Conservation (phyloP, 2,329 filamentous ascomycete species). For the Fusarium scirpi region DNA sequence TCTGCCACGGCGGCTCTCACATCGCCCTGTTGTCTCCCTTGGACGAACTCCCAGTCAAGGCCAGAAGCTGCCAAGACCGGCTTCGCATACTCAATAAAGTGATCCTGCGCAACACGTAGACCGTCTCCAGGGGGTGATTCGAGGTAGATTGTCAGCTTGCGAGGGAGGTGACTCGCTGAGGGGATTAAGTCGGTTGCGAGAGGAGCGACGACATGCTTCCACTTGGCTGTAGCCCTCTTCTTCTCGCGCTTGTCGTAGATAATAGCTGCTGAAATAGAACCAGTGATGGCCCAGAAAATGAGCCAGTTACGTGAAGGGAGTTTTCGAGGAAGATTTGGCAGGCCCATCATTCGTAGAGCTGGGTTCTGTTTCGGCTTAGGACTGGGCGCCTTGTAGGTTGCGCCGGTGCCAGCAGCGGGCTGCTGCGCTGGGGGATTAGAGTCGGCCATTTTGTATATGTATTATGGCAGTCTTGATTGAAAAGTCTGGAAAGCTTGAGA, state of each 20-base stretch:
- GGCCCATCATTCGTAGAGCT: conserved; percentile 81
- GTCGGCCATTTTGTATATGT: conserved; percentile 41
- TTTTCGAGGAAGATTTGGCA: conserved; percentile 84
- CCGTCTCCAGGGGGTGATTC: conserved; percentile 89
- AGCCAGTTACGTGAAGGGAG: conserved; percentile 97
- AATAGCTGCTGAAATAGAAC: conserved; percentile 81
- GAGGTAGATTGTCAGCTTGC: conserved; percentile 87
- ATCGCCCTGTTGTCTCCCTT: conserved; percentile 93
- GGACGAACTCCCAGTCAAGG: conserved; percentile 95
- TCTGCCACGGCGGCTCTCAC: conserved; percentile 88
- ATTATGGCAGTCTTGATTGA: not conserved
- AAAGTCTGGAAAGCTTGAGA: not conserved
- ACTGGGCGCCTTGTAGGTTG: conserved; percentile 51
- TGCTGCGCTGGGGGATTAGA: conserved; percentile 42
- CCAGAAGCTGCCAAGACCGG: conserved; percentile 90
- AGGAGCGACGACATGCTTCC: conserved; percentile 86
- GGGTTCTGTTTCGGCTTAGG: conserved; percentile 70
- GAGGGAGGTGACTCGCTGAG: conserved; percentile 75
- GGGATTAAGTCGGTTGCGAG: conserved; percentile 82
- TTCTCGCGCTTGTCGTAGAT: conserved; percentile 95
- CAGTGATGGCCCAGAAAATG: conserved; percentile 88
- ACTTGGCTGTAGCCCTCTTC: conserved; percentile 85
- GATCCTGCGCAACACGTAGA: conserved; percentile 85
- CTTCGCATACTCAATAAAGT: conserved; percentile 96
- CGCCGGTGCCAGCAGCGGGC: conserved; percentile 43